Percentiles rank a stretch among this genome's conserved stretches.
These are phyloP conservation scores for Beauveria brongniartii DNA, from an alignment of 2,329 filamentous ascomycete genomes.

Conservation along the genomic window DNA sequence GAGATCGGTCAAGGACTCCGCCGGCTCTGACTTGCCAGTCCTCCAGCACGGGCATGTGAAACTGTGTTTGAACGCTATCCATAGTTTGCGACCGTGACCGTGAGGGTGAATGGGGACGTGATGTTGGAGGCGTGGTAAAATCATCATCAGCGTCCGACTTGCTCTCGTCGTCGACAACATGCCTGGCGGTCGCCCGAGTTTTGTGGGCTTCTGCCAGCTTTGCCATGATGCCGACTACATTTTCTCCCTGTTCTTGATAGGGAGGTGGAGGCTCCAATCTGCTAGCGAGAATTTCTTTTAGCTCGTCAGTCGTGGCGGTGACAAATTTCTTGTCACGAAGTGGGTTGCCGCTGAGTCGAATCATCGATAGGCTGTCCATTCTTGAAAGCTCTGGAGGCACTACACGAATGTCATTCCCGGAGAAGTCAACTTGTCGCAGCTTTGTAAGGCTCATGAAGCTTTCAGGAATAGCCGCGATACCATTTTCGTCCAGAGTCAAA, in stretches of 20 bases:
- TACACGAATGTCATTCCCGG: slow-evolving; percentile 71
- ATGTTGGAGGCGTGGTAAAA: slow-evolving; percentile 51
- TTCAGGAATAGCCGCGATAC: slow-evolving; percentile 63
- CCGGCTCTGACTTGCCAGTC: slow-evolving; percentile 48
- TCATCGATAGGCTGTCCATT: slow-evolving; percentile 69
- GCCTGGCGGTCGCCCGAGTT: slow-evolving; percentile 9
- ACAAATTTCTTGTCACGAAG: slow-evolving; percentile 81
- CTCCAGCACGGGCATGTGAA: slow-evolving; percentile 38
- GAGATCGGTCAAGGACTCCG: slow-evolving; percentile 63
- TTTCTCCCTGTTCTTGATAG: slow-evolving; percentile 25
- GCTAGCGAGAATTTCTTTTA: slow-evolving; percentile 65
- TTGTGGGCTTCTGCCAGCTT: slow-evolving; percentile 26
- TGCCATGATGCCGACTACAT: slow-evolving; percentile 16
- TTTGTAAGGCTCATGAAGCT: slow-evolving; percentile 62
- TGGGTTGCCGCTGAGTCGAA: slow-evolving; percentile 83
- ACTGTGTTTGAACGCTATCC: slow-evolving; percentile 34
- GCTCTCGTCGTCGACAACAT: slow-evolving; percentile 30
- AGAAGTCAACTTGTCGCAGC: slow-evolving; percentile 72
- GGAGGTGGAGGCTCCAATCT: slow-evolving; percentile 53
- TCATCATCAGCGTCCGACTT: slow-evolving; percentile 44
- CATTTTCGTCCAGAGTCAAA: slow-evolving; percentile 75
- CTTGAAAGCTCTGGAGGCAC: slow-evolving; percentile 68
- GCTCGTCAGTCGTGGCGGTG: slow-evolving; percentile 68
- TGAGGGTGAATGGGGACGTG: slow-evolving; percentile 40
- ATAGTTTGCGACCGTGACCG: slow-evolving; percentile 41